Evolutionary conservation across 2,329 filamentous ascomycete species (phyloP), one percentile per base, ranked within the genome.

Genomic region (Aspergillus tubingensis): DNA sequence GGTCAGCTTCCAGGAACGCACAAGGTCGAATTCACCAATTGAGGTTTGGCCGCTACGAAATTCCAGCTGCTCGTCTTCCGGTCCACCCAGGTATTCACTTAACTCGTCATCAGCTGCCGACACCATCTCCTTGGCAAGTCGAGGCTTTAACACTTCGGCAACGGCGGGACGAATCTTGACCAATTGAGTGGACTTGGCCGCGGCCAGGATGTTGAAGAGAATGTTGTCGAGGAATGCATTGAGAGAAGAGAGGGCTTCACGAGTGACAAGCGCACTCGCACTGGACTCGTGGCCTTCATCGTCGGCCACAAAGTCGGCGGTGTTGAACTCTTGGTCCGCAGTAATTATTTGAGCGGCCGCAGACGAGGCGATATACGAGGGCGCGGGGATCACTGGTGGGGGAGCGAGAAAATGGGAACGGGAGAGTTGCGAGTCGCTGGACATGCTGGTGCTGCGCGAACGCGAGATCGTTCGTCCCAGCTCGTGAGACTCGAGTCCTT

Each of bases 191-290:
- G 92, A 92, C 68, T 89, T 88, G 17, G 94, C 88, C 11, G 86
- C 81, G 25, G 88, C 86, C n/a, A 99, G 85, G 64, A 98, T 90
- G 71, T 91, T 94, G 81, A 93, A 96, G 5, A 99, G 84, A 4
- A 98, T 82, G 72, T 97, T 91, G 75, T 99, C 95, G 63, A 99
- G 85, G 72, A 99, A 99, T 69, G 85, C 88, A 78, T 99, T 99
- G 72, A 97, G 85, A 8, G 96, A 84, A 44, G 84, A 83, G 39
- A 98, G 81, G 0, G 95, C 91, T 27, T 85, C 83, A 2, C 84
- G 81, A 1, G 92, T 89, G 59, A 96, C 90, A 52, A 89, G 74
- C 17, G 90, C 90, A 17, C 88, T 86, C 67, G 91, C 88, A 59
- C 84, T 83, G 4, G 85, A 85, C 1, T 86, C 83, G 65, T 88